phyloP scores from a whole-genome alignment of 164 flowering plant species.

The Taxillus chinensis region DNA sequence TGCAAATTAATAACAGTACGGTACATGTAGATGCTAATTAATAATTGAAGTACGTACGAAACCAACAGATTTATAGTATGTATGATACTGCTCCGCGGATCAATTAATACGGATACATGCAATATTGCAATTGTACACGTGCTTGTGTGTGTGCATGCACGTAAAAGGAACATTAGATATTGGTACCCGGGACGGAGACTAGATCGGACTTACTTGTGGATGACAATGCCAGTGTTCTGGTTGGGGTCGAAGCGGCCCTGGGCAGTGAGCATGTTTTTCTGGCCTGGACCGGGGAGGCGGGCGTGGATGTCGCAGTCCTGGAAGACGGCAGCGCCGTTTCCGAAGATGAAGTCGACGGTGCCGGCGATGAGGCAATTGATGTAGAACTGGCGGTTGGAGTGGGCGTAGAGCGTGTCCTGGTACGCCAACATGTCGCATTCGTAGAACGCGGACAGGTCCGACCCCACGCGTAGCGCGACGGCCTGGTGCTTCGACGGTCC shows the following conservation, averaged over 20 bases:
- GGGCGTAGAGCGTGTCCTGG: slow-evolving; percentile 86
- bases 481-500: slow-evolving; percentile 87
- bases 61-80: too few relatives aligned
- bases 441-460: slow-evolving; percentile 82
- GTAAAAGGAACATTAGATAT: too few relatives aligned
- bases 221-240: slow-evolving; percentile 72
- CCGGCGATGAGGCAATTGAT: slow-evolving; percentile 44
- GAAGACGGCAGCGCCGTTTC: slow-evolving; percentile 56
- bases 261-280: slow-evolving; percentile 70
- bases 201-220: slow-evolving; percentile 24
- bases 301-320: slow-evolving; percentile 74
- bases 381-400: slow-evolving; percentile 71
- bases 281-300: slow-evolving; percentile 49
- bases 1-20: too few relatives aligned
- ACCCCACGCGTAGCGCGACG: slow-evolving; percentile 70
- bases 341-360: slow-evolving; percentile 82
- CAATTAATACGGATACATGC: too few relatives aligned
- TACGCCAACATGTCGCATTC: slow-evolving; percentile 61
- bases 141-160: too few relatives aligned
- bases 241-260: slow-evolving; percentile 71
- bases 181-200: too few relatives aligned
- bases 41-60: too few relatives aligned
- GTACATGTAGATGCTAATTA: too few relatives aligned
- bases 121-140: too few relatives aligned
- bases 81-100: too few relatives aligned